phyloP scores from a whole-genome alignment of 495 filamentous ascomycete genomes.

The Rostrohypoxylon terebratum region DNA sequence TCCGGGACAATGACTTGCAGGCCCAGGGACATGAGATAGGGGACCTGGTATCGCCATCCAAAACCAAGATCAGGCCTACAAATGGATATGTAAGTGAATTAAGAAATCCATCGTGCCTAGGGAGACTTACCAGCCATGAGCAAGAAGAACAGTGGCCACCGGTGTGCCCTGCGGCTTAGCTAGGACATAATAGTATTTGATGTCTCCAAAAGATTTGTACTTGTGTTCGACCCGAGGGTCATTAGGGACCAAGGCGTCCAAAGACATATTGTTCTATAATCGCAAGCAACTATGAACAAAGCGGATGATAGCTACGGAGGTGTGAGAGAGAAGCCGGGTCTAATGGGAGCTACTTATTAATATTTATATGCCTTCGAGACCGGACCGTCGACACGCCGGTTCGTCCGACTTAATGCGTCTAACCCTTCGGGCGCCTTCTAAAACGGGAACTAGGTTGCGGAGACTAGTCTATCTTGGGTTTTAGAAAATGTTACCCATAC shows the following conservation, averaged over 20 bases:
- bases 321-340: neutral
- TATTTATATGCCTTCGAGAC: slow-evolving; percentile 29
- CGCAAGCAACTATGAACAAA: slow-evolving; percentile 3
- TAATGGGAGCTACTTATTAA: slow-evolving; percentile 22
- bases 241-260: slow-evolving; percentile 71
- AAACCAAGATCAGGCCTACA: slow-evolving; percentile 71
- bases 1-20: slow-evolving; percentile 82
- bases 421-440: slow-evolving; percentile 20
- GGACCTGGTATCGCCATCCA: slow-evolving; percentile 88
- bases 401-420: slow-evolving; percentile 14
- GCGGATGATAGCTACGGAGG: neutral
- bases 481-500: neutral
- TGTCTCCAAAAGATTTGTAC: slow-evolving; percentile 69
- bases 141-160: slow-evolving; percentile 71
- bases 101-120: neutral
- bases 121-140: slow-evolving; percentile 66
- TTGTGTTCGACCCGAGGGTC: slow-evolving; percentile 74
- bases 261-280: slow-evolving; percentile 53
- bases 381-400: slow-evolving; percentile 3
- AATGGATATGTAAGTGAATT: slow-evolving; percentile 57
- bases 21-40: slow-evolving; percentile 73
- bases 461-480: slow-evolving; percentile 8
- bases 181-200: slow-evolving; percentile 77
- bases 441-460: slow-evolving; percentile 22
- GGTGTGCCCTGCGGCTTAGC: slow-evolving; percentile 67